Conservation (phyloP, 331 rosid species). For the Malus hybrid region DNA sequence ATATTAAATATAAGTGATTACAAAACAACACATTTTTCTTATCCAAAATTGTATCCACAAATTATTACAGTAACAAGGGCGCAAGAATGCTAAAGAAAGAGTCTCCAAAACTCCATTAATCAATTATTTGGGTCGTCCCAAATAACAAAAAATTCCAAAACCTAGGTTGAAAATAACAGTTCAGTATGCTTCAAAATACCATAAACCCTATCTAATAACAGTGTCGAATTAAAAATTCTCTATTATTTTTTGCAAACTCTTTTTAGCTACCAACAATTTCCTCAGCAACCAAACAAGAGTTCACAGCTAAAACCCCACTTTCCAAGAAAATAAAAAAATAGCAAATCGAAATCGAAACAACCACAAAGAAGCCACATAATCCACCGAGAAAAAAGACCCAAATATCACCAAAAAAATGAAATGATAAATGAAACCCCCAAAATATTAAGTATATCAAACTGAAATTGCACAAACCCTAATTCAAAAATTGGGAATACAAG, state of each 20-base stretch:
- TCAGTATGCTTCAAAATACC: too few relatives aligned
- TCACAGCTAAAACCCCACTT: slow-evolving; percentile 16
- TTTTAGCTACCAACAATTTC: not conserved
- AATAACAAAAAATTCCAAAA: not conserved
- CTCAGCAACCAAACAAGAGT: not conserved
- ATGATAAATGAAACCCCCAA: not conserved
- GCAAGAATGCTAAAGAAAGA: not conserved
- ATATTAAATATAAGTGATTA: not conserved
- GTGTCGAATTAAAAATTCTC: not conserved
- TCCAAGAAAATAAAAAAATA: not conserved
- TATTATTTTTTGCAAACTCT: not conserved
- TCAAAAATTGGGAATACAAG: not conserved
- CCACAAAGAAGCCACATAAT: not conserved
- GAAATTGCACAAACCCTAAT: too few relatives aligned
- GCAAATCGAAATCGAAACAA: not conserved
- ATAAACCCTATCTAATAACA: not conserved
- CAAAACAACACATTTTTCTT: not conserved
- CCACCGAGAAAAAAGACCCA: not conserved
- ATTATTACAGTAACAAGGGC: not conserved
- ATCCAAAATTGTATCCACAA: not conserved
- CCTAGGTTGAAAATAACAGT: not conserved
- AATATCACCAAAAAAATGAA: not conserved
- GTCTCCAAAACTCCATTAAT: not conserved
- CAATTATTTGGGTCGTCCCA: not conserved
- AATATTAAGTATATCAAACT: not conserved